Evolutionary conservation across 257 asterid genomes (phyloP).

Genomic region (Leptodermis oblonga): DNA sequence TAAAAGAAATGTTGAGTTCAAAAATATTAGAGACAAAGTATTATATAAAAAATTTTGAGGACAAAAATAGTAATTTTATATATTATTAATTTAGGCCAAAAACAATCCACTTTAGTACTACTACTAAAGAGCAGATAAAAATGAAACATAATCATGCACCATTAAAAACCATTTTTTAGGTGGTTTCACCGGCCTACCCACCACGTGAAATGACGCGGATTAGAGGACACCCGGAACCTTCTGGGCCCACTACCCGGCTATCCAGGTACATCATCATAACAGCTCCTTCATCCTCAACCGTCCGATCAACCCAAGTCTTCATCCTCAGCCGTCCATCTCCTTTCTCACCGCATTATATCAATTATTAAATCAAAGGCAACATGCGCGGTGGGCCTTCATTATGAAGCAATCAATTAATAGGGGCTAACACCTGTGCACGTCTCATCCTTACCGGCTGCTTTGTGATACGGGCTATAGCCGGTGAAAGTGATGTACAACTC

Average conservation of each 20-base stretch:
- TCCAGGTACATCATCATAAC: slow-evolving; percentile 18
- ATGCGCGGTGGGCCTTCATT: slow-evolving; percentile 18
- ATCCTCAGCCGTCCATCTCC: slow-evolving; percentile 12
- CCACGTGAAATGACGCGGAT: slow-evolving; percentile 45
- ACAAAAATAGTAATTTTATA: no score
- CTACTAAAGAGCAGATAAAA: not conserved
- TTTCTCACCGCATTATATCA: not conserved
- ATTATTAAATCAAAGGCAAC: slow-evolving; percentile 9
- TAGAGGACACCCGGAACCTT: slow-evolving; percentile 6
- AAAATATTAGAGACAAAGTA: no score
- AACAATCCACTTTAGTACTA: not conserved
- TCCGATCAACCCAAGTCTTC: slow-evolving; percentile 1
- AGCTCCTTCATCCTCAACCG: slow-evolving; percentile 6
- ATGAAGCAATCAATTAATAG: not conserved
- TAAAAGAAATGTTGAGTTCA: no score
- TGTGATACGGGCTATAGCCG: slow-evolving; percentile 15
- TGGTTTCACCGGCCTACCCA: slow-evolving; percentile 29
- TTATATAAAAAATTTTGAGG: no score
- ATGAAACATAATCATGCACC: slow-evolving; percentile 2
- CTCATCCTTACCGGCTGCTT: slow-evolving; percentile 27
- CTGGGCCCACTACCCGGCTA: slow-evolving; percentile 28
- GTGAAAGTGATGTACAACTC: slow-evolving; percentile 9
- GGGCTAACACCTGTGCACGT: slow-evolving; percentile 22
- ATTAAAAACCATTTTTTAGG: slow-evolving; percentile 11
- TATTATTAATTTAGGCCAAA: not conserved